Conservation (phyloP, 371 early-diverging fungal species). For the Mucor irregularis region DNA sequence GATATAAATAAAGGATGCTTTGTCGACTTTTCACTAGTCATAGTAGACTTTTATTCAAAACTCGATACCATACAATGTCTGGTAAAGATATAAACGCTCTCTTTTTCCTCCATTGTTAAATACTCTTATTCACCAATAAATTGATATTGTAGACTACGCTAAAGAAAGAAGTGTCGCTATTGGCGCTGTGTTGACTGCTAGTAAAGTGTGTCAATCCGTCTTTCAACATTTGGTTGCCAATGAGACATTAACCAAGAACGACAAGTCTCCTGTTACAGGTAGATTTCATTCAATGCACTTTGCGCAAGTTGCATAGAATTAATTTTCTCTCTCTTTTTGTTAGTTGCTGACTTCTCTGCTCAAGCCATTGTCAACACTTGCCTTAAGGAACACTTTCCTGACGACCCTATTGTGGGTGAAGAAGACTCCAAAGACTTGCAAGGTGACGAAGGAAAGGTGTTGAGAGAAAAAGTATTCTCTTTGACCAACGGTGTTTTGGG, state of each 20-base stretch:
- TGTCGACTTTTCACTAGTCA: not conserved
- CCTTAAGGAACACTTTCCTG: constrained; percentile 74
- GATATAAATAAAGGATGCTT: not conserved
- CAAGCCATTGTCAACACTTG: constrained; percentile 94
- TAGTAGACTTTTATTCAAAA: not conserved
- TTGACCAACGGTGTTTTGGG: constrained; percentile 74
- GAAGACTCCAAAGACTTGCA: constrained; percentile 88
- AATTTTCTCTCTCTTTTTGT: too few species aligned
- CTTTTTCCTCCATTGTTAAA: not conserved
- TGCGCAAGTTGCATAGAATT: not conserved
- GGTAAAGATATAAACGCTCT: not conserved
- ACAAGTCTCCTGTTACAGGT: constrained; percentile 95
- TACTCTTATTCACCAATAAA: too few species aligned
- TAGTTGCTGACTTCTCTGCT: constrained; percentile 94
- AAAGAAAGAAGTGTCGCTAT: constrained; percentile 84
- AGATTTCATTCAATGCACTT: constrained; percentile 1
- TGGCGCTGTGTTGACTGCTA: constrained; percentile 85
- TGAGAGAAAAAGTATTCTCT: constrained; percentile 77
- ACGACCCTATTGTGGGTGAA: constrained; percentile 92
- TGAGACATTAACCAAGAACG: constrained; percentile 85
- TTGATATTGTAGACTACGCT: constrained; percentile 50
- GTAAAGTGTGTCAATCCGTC: constrained; percentile 80
- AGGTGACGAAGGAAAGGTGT: constrained; percentile 62
- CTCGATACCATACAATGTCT: not conserved
- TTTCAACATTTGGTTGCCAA: constrained; percentile 77